Evolutionary conservation across 148 eudicot species (phyloP), one percentile per base, ranked within the genome.

Genomic region (Fallopia convolvulus): DNA sequence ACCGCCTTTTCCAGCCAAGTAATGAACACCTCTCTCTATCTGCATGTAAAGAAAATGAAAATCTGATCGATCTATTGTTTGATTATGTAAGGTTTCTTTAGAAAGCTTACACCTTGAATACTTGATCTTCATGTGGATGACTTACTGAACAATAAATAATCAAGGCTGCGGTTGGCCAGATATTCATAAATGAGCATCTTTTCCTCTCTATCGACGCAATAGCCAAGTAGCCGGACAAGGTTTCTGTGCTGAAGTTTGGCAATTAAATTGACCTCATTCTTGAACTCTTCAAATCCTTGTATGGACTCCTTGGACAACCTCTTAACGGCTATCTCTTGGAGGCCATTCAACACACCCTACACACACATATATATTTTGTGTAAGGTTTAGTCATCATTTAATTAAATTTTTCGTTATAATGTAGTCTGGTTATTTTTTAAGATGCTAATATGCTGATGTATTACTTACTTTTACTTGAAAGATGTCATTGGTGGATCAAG

Each of bases 181-280:
- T 71, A 71, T 26, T 71, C 74, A 18, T 71, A 71, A n/a, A 71
- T 71, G 47, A 71, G 74, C 46, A 71, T n/a, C 30, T 71, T 71
- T 49, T 71, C 74, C 0, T 44, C 47, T 39, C 48, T 71, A 20
- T 71, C 74, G 5, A 36, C 47, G 8, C 47, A 71, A 17, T 44
- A 71, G 48, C 74, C 74, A 40, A 71, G 74, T n/a, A 76, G 78
- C 4, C 49, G 18, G 33, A 76, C 78, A 21, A 76, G 33, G 70
- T 61, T 76, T 60, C 33, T 58, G 55, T 76, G 78, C 17, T 76
- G 72, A 47, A 76, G 68, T 61, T 61, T 76, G 11, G 78, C 78
- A 76, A 76, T 65, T 21, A 76, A 20, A 39, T 15, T 58, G 7
- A n/a, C n/a, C n/a, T n/a, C n/a, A n/a, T n/a, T n/a, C n/a, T n/a